Evolutionary conservation across 1,284 basidiomycete genomes (phyloP).

Genomic region (Wolfiporia cocos): DNA sequence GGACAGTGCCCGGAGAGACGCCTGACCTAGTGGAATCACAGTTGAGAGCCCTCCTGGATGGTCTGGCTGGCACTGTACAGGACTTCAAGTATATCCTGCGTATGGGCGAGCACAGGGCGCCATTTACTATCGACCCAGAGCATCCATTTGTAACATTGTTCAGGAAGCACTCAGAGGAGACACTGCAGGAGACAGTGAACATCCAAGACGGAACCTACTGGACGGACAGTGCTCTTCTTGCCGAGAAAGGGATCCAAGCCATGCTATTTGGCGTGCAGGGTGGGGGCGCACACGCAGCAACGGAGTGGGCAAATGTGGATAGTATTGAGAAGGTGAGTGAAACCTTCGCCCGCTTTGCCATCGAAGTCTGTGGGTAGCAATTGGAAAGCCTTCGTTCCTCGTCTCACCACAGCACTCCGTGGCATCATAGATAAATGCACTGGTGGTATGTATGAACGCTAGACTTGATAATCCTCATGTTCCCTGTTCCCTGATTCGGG

Average conservation of each 20-base stretch:
- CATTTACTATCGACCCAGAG: constrained; percentile 2
- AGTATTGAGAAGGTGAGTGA: constrained; percentile 6
- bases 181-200: neutral
- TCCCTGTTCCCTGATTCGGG: no score
- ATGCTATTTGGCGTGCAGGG: constrained; percentile 9
- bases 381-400: no score
- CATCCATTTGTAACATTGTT: constrained; percentile 6
- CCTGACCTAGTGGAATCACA: constrained; percentile 4
- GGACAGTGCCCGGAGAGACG: constrained; percentile 9
- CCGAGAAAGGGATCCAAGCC: constrained; percentile 7
- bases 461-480: no score
- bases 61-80: neutral
- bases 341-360: constrained; percentile 1
- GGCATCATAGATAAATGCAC: no score
- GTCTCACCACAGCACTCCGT: no score
- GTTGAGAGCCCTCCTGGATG: constrained; percentile 4
- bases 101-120: constrained; percentile 4
- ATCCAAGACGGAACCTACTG: constrained; percentile 4
- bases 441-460: no score
- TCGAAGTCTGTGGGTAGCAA: constrained; percentile 8
- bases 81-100: constrained; percentile 7
- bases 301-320: constrained; percentile 1
- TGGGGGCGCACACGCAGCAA: constrained; percentile 5
- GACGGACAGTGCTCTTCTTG: constrained; percentile 8
- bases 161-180: neutral